phyloP scores from a whole-genome alignment of 192 early-diverging fungal genomes.

The Coemansia sp. region DNA sequence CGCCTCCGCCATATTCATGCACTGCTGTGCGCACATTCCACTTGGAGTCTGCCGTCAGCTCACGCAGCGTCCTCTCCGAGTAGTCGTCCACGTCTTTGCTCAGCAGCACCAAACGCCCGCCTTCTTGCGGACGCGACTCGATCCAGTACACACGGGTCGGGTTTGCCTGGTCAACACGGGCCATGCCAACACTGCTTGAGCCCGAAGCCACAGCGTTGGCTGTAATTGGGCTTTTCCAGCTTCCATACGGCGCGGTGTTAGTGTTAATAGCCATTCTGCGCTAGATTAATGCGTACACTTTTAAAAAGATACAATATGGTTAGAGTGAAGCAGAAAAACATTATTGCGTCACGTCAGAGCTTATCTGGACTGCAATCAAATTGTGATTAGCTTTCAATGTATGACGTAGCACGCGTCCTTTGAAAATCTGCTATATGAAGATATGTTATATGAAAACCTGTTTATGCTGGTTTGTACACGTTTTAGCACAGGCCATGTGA shows the following conservation, averaged over 20 bases:
- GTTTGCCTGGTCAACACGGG: slow-evolving; percentile 28
- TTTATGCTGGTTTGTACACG: not conserved
- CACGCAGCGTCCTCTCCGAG: slow-evolving; percentile 19
- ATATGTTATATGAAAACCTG: not conserved
- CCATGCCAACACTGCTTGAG: slow-evolving; percentile 16
- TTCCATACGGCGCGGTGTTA: slow-evolving; percentile 31
- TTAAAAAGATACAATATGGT: not conserved
- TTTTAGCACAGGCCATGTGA: not conserved
- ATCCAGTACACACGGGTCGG: slow-evolving; percentile 46
- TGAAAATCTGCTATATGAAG: not conserved
- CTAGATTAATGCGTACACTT: no score
- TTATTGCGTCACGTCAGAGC: not conserved
- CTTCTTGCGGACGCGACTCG: slow-evolving; percentile 42
- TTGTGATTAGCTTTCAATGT: not conserved
- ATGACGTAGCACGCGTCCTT: not conserved
- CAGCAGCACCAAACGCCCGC: slow-evolving; percentile 37
- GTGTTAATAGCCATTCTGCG: not conserved
- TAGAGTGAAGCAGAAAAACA: not conserved
- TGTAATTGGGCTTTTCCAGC: slow-evolving; percentile 45
- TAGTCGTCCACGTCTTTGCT: slow-evolving; percentile 34
- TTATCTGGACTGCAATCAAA: not conserved
- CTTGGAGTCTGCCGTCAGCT: slow-evolving; percentile 32
- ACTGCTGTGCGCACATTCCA: slow-evolving; percentile 69
- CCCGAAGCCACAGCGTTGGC: slow-evolving; percentile 30
- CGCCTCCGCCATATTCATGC: slow-evolving; percentile 77